Conservation (phyloP, 2,329 filamentous ascomycete genomes). For the Cladosporium sp. region DNA sequence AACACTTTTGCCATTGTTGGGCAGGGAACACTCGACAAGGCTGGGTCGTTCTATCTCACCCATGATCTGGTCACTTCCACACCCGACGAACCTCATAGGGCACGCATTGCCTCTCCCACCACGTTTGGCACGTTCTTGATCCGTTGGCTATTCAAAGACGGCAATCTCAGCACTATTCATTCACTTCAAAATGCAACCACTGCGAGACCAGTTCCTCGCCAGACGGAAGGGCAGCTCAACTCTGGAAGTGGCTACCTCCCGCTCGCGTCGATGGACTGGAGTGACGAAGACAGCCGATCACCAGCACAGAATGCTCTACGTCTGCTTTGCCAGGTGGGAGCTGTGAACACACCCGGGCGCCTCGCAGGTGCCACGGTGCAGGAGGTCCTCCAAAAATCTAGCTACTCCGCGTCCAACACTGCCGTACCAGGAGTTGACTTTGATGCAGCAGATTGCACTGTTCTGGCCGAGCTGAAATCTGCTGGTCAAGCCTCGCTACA, state of each 20-base stretch:
- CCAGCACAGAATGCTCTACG: constrained; percentile 14
- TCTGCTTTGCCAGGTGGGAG: constrained; percentile 2
- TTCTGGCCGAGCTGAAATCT: neutral
- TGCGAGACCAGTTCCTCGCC: neutral
- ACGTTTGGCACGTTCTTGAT: constrained; percentile 16
- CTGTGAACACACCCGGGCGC: neutral
- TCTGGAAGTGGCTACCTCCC: no score
- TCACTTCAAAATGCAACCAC: constrained; percentile 2
- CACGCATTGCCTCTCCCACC: constrained; percentile 12
- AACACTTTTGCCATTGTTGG: constrained; percentile 18
- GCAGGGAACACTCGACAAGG: neutral
- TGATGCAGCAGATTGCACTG: neutral
- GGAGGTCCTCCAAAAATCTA: constrained; percentile 4
- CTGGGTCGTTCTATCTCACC: constrained; percentile 10
- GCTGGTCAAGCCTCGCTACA: neutral
- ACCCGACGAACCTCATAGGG: neutral
- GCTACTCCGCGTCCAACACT: constrained; percentile 2
- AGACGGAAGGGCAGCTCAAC: neutral
- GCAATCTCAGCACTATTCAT: constrained; percentile 13
- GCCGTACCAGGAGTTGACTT: constrained; percentile 3
- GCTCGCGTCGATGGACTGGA: neutral
- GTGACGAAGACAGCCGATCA: neutral
- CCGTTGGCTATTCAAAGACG: constrained; percentile 16
- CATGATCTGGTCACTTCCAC: neutral
- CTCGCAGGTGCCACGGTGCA: neutral